These are phyloP conservation scores for Phytophthora europaea DNA, from an alignment of 352 stramenopile genomes.

Conservation along the genomic window DNA sequence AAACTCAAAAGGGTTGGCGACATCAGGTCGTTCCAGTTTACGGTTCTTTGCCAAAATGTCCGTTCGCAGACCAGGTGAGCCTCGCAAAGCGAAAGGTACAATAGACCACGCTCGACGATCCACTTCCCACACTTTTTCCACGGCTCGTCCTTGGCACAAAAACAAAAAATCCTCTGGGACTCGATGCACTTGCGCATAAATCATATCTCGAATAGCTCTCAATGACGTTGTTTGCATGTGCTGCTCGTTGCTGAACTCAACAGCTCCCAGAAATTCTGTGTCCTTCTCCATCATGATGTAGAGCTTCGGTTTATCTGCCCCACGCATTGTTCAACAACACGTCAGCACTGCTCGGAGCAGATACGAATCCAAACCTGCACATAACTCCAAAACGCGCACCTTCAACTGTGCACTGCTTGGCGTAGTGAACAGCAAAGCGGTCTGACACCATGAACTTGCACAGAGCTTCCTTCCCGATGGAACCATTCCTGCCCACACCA, in stretches of 20 bases:
- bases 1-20: slow-evolving; percentile 61
- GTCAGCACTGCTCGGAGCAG: not conserved
- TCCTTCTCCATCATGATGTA: slow-evolving; percentile 78
- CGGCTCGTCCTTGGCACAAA: slow-evolving; percentile 58
- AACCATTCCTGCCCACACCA: slow-evolving; percentile 32
- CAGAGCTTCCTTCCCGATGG: slow-evolving; percentile 45
- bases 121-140: slow-evolving; percentile 63
- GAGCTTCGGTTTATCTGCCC: slow-evolving; percentile 62
- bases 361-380: not conserved
- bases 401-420: slow-evolving; percentile 73
- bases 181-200: slow-evolving; percentile 47
- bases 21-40: slow-evolving; percentile 40
- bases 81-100: slow-evolving; percentile 66
- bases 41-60: slow-evolving; percentile 52
- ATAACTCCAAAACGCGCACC: slow-evolving; percentile 8
- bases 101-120: slow-evolving; percentile 67
- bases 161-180: slow-evolving; percentile 60
- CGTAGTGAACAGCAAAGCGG: slow-evolving; percentile 65
- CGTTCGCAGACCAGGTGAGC: slow-evolving; percentile 57
- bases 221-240: slow-evolving; percentile 64
- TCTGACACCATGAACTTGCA: slow-evolving; percentile 69
- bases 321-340: not conserved
- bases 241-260: slow-evolving; percentile 67
- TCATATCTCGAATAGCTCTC: slow-evolving; percentile 61
- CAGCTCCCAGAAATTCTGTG: slow-evolving; percentile 57